These are phyloP conservation scores for Saccharomyces hybrid DNA, from an alignment of 1,139 yeast species.

Conservation along the genomic window DNA sequence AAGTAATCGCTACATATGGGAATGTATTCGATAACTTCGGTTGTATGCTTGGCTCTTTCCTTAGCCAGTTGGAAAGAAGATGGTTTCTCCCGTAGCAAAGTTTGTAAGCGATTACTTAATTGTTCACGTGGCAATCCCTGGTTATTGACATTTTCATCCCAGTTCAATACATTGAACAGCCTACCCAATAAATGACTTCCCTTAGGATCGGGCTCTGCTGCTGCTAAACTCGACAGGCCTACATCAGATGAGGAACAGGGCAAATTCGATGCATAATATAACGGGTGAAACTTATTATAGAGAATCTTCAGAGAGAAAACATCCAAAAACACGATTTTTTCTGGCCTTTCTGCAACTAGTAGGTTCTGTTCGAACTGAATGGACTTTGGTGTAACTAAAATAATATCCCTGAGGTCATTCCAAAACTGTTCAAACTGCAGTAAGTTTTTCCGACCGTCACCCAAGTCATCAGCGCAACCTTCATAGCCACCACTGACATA, in stretches of 20 bases:
- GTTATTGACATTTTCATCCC: neutral
- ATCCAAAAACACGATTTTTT: neutral
- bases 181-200: neutral
- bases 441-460: neutral
- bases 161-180: neutral
- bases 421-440: neutral
- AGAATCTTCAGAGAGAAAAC: neutral
- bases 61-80: slow-evolving; percentile 32
- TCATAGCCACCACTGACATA: slow-evolving; percentile 5
- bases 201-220: neutral
- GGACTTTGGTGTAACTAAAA: neutral
- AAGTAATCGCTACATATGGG: slow-evolving; percentile 44
- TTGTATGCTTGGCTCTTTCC: slow-evolving; percentile 37
- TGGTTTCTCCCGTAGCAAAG: neutral
- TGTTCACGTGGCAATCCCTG: neutral
- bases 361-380: neutral
- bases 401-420: neutral
- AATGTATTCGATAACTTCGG: slow-evolving; percentile 38
- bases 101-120: neutral
- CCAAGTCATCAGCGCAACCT: neutral
- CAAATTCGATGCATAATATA: neutral
- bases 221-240: neutral
- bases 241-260: neutral
- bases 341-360: neutral
- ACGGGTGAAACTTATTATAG: neutral